Evolutionary conservation across 148 eudicot genomes (phyloP), one percentile per base, ranked within the genome.

Genomic region (Heliosperma pusillum): DNA sequence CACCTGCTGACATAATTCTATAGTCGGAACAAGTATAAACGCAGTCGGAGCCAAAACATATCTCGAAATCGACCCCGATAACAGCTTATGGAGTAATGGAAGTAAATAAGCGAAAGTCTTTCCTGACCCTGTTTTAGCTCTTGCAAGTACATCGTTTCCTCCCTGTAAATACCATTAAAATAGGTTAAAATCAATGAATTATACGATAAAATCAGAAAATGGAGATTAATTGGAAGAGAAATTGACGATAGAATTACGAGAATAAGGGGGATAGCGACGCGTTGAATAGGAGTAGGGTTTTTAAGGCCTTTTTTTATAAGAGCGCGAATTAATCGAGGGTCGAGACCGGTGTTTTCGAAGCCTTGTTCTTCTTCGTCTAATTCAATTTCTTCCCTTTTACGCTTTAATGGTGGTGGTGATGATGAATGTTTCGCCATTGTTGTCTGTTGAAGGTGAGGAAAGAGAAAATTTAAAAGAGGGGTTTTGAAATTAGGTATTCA

Each of bases 61-160:
- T 11, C 62, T 76, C 21, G 84, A 40, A 25, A 10, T 29, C 29
- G 86, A 76, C 68, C 83, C 89, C 10, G 94, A 79, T 22, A 92
- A 86, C 55, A 96, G 79, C 71, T 89, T 96, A 77, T 96, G 99
- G 75, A 96, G 88, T 82, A 96, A 74, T 0, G 99, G 99, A 72
- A 96, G 97, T 21, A 90, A 72, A 66, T 96, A 96, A 56, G 97
- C 97, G 56, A 89, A 90, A 25, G 99, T 96, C 84, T 96, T 96
- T 4, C 97, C 99, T 0, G 99, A 96, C 47, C 99, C 99, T 1
- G 99, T 96, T 66, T 96, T 91, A 1, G 99, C 97, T 76, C 97
- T 84, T 3, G 99, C 97, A 71, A 96, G 90, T 24, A 95, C 96
- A 75, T 95, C 99, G 78, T 95, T 90, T 2, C 99, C 99, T 81